Evolutionary conservation across 768 basidiomycete species (phyloP).

Genomic region (Lactarius sanguifluus): DNA sequence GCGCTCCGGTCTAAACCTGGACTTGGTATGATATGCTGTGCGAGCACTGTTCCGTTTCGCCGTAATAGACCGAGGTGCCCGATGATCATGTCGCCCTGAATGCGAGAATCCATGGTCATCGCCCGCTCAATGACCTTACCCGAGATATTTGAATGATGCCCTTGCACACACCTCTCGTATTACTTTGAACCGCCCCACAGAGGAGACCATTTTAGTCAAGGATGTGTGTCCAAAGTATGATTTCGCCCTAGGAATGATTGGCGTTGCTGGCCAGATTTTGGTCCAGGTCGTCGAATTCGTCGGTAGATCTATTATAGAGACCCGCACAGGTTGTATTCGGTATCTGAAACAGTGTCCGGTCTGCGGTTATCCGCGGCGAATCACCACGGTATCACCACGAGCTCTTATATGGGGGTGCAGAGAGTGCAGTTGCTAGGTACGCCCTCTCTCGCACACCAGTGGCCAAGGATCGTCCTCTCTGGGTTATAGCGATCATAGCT

Average conservation of each 20-base stretch:
- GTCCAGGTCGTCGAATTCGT: not conserved
- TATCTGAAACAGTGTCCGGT: not conserved
- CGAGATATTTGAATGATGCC: not conserved
- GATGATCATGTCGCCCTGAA: not conserved
- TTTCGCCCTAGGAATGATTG: not conserved
- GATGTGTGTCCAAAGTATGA: not conserved
- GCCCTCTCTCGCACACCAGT: not conserved
- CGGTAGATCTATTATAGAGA: not conserved
- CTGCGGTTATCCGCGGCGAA: constrained; percentile 16
- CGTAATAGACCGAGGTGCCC: not conserved
- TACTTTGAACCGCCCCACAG: not conserved
- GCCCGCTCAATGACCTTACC: not conserved
- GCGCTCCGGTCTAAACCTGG: not conserved
- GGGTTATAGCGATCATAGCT: not conserved
- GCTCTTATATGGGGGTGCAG: not conserved
- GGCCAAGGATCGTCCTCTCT: not conserved
- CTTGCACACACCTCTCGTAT: not conserved
- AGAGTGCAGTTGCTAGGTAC: not conserved
- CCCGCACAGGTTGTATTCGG: not conserved
- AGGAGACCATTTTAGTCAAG: not conserved
- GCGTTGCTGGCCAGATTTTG: not conserved
- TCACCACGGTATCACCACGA: not conserved
- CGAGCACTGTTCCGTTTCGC: not conserved
- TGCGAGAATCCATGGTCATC: not conserved
- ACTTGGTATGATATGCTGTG: not conserved